phyloP scores from a whole-genome alignment of 495 filamentous ascomycete species.

The Neurospora sp. region DNA sequence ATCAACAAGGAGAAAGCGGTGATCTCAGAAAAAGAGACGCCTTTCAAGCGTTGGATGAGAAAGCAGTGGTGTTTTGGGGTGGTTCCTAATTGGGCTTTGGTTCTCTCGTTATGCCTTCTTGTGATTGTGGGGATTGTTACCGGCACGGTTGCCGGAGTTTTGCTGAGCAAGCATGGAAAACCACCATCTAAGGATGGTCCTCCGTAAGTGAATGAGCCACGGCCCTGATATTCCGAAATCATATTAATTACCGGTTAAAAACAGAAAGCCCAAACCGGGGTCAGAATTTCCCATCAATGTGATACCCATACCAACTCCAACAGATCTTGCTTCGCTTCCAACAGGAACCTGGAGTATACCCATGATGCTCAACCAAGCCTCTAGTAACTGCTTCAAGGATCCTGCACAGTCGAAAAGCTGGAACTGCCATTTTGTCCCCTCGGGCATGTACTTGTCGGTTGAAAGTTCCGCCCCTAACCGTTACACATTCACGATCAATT shows the following conservation, averaged over 20 bases:
- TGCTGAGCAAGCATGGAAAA: slow-evolving; percentile 21
- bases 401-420: slow-evolving; percentile 53
- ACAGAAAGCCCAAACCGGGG: not conserved
- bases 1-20: slow-evolving; percentile 28
- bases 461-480: slow-evolving; percentile 6
- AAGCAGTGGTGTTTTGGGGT: slow-evolving; percentile 51
- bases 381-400: slow-evolving; percentile 57
- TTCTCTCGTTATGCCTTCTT: slow-evolving; percentile 42
- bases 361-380: slow-evolving; percentile 42
- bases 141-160: slow-evolving; percentile 41
- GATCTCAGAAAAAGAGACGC: slow-evolving; percentile 31
- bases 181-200: slow-evolving; percentile 13
- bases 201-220: slow-evolving; percentile 9
- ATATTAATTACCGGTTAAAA: not conserved
- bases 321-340: slow-evolving; percentile 48
- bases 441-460: slow-evolving; percentile 25
- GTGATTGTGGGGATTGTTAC: slow-evolving; percentile 53
- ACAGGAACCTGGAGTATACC: slow-evolving; percentile 57
- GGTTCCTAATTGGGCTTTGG: slow-evolving; percentile 59
- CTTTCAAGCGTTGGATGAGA: slow-evolving; percentile 46
- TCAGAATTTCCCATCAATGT: slow-evolving; percentile 29
- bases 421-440: slow-evolving; percentile 46
- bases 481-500: slow-evolving; percentile 26
- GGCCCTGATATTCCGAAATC: not conserved
- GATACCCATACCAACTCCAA: slow-evolving; percentile 47